Base-by-base conservation (phyloP, 2,329 filamentous ascomycete genomes). In the Cadophora sp. region DNA sequence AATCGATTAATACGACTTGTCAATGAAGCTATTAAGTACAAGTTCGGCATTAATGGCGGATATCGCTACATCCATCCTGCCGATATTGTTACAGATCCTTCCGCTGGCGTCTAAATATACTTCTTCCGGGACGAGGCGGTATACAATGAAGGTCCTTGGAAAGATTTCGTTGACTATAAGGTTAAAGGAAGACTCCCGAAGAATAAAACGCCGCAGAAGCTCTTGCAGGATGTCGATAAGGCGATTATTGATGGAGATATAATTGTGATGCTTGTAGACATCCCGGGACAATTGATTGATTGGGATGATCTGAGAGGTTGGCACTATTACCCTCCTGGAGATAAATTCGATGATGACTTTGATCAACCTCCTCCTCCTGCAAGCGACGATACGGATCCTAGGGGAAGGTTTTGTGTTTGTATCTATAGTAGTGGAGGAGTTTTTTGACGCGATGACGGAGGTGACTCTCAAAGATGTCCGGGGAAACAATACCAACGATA, bases 181-280 rank as follows among this genome's bases (percentile, higher is more conserved):
- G 16, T 56, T 27, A 56, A 34, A 22, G 16, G 53, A 56, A 56
- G 29, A 16, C 53, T 53, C 50, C 9, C 24, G 14, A 27, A 50
- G 16, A 56, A 34, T 11, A 34, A 19, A 56, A 56, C 16, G n/a
- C 53, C 53, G 29, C 29, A 31, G 19, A 34, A 56, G 53, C 53
- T 56, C 14, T 34, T 56, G 4, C 29, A 34, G 16, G 29, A 56
- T 34, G 29, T 56, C 19, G 16, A 56, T 29, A 56, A 56, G 29
- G 53, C 53, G 19, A 56, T 56, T 56, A 34, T 56, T 56, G 7
- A 56, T 56, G 16, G 29, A 56, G 53, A 56, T 34, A 56, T 56
- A 19, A 56, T 56, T 34, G 16, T 56, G 29, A 56, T 34, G 53
- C 29, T 56, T 56, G 7, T 56, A 56, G 29, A 56, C 16, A 56